Conservation (phyloP, 805 yeast species). For the Saturnispora sekii region DNA sequence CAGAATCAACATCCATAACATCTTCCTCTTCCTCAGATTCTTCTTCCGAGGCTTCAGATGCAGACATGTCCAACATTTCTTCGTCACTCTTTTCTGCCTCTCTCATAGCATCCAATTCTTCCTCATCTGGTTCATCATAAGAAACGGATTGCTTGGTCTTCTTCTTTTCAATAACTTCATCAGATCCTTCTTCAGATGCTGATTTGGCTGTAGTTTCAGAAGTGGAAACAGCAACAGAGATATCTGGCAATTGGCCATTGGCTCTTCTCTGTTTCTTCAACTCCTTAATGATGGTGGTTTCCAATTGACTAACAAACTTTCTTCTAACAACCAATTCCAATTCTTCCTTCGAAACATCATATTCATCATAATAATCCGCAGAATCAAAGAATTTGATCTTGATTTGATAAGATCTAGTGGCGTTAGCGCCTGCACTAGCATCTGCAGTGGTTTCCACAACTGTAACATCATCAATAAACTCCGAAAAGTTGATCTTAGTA, state of each 20-base stretch:
- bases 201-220: constrained; percentile 33
- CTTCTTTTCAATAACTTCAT: constrained; percentile 44
- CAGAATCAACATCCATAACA: constrained; percentile 15
- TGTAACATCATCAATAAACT: constrained; percentile 72
- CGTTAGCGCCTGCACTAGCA: constrained; percentile 30
- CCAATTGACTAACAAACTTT: constrained; percentile 62
- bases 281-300: constrained; percentile 67
- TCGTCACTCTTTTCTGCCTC: constrained; percentile 71
- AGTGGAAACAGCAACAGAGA: constrained; percentile 64
- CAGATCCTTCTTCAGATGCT: constrained; percentile 28
- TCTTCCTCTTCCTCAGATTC: constrained; percentile 29
- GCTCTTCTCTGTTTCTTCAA: constrained; percentile 66
- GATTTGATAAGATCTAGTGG: constrained; percentile 64
- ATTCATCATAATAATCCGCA: constrained; percentile 74
- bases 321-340: constrained; percentile 59
- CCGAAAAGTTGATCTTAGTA: constrained; percentile 75
- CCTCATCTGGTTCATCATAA: constrained; percentile 93
- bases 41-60: constrained; percentile 33
- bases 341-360: constrained; percentile 75
- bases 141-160: constrained; percentile 81
- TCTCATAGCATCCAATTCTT: constrained; percentile 83
- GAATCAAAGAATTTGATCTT: constrained; percentile 65
- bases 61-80: constrained; percentile 42
- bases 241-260: constrained; percentile 41
- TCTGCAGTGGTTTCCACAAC: constrained; percentile 83